Evolutionary conservation across 495 filamentous ascomycete species (phyloP).

Genomic region (Neurospora hispaniola): DNA sequence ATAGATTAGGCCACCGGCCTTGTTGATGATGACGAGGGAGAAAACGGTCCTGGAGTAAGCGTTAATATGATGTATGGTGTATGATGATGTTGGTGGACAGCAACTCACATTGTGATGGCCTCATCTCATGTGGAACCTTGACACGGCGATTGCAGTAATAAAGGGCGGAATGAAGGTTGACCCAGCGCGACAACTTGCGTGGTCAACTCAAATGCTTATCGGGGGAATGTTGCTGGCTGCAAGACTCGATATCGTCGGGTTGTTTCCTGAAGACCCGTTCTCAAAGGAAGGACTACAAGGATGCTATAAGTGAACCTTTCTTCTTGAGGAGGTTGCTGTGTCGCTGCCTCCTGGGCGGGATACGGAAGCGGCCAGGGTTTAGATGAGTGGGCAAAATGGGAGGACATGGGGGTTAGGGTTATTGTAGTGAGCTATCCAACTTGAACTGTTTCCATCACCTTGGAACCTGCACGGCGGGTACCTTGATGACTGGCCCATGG

Average conservation of each 20-base stretch:
- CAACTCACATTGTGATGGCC: conserved; percentile 12
- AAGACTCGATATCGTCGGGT: not conserved
- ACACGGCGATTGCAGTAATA: not conserved
- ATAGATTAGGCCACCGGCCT: conserved; percentile 92
- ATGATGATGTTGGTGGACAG: not conserved
- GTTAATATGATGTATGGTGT: not conserved
- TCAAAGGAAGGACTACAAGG: not conserved
- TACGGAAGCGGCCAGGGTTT: not conserved
- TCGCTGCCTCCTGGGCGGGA: not conserved
- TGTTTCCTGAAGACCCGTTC: not conserved
- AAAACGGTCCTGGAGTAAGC: conserved; percentile 63
- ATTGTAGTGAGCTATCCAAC: not conserved
- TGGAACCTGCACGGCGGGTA: not conserved
- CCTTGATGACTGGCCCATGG: not conserved
- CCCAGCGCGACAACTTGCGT: not conserved
- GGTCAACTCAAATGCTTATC: not conserved
- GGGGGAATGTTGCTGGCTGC: not conserved
- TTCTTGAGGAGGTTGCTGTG: not conserved
- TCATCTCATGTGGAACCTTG: conserved; percentile 7
- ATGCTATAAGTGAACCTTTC: not conserved
- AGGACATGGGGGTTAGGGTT: not conserved
- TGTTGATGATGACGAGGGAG: conserved; percentile 93
- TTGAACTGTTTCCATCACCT: not conserved
- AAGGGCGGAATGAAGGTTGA: not conserved
- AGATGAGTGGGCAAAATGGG: not conserved